These are phyloP conservation scores for Emericellopsis cladophorae DNA, from an alignment of 2,329 filamentous ascomycete genomes.

Conservation along the genomic window DNA sequence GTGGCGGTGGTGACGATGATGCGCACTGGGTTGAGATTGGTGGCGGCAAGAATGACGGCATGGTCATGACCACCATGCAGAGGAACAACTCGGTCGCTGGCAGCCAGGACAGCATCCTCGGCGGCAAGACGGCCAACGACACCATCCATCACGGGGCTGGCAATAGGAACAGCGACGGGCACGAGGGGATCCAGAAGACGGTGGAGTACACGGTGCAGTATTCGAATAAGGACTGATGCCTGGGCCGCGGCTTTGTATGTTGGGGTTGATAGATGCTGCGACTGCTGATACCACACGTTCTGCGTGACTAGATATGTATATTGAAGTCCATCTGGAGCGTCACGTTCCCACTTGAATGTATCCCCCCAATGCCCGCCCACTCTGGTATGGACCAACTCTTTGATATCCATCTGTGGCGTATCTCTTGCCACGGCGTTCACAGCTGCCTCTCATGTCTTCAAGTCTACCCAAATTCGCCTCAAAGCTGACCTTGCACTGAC, in stretches of 20 bases:
- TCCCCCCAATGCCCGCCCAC: too few relatives aligned
- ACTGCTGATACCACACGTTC: background rate
- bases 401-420: too few relatives aligned
- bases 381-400: too few relatives aligned
- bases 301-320: too few relatives aligned
- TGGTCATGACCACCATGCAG: conserved; percentile 8
- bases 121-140: background rate
- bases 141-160: background rate
- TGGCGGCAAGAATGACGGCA: conserved; percentile 5
- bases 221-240: background rate
- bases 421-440: too few relatives aligned
- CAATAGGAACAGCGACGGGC: background rate
- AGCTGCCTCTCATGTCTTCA: too few relatives aligned
- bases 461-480: too few relatives aligned
- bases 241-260: background rate
- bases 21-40: conserved; percentile 11
- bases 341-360: too few relatives aligned
- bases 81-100: conserved; percentile 8
- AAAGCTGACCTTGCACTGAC: too few relatives aligned
- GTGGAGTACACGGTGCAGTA: conserved; percentile 5
- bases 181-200: conserved; percentile 4
- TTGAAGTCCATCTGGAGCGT: too few relatives aligned
- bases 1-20: conserved; percentile 9
- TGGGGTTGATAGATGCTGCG: background rate
- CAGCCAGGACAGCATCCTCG: conserved; percentile 11